Conservation (phyloP, 805 yeast species). For the Suhomyces sp. region DNA sequence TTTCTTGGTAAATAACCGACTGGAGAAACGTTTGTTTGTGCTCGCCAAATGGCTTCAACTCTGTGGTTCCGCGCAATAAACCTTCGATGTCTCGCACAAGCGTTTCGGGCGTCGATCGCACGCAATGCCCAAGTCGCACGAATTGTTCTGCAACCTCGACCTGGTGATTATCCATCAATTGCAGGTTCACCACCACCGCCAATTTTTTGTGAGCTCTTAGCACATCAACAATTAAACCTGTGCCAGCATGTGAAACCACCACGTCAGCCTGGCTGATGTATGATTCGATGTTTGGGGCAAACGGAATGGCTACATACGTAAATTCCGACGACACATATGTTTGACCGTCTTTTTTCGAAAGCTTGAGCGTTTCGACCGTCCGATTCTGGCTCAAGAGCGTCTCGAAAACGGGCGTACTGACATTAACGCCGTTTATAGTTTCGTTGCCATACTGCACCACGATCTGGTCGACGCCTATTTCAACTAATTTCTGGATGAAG, state of each 20-base stretch:
- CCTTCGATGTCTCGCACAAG: neutral
- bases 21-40: constrained; percentile 2
- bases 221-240: constrained; percentile 87
- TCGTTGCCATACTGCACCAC: constrained; percentile 55
- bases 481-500: constrained; percentile 36
- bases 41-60: constrained; percentile 4
- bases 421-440: constrained; percentile 12
- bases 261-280: constrained; percentile 49
- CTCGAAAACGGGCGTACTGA: constrained; percentile 23
- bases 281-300: constrained; percentile 21
- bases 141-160: constrained; percentile 56
- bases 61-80: neutral
- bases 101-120: neutral
- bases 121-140: constrained; percentile 4
- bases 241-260: constrained; percentile 85
- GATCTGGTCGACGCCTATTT: constrained; percentile 36
- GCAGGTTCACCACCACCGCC: constrained; percentile 67
- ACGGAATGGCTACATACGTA: constrained; percentile 23
- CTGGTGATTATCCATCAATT: constrained; percentile 88
- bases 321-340: neutral
- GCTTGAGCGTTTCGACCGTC: constrained; percentile 9
- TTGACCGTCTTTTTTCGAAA: constrained; percentile 1
- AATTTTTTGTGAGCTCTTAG: constrained; percentile 54
- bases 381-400: constrained; percentile 13
- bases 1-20: constrained; percentile 5